Conservation (phyloP, 208 protist genomes). For the Leishmania tarentolae region DNA sequence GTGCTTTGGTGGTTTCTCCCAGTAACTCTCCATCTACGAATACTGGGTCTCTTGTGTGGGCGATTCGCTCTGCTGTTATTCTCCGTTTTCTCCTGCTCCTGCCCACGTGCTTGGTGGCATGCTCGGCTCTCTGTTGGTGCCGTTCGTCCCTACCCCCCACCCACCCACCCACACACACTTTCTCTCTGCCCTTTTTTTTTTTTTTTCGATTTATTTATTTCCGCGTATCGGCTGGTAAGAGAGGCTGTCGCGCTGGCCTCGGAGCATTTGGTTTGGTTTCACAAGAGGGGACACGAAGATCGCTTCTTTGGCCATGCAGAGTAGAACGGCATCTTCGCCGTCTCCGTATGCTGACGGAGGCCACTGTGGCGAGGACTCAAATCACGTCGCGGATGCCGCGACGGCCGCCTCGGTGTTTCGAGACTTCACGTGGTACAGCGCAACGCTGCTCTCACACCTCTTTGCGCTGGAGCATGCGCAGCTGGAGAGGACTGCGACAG, state of each 20-base stretch:
- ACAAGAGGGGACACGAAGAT: background rate
- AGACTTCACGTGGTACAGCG: slow-evolving; percentile 46
- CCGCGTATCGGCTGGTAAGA: background rate
- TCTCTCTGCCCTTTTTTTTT: background rate
- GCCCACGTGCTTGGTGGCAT: background rate
- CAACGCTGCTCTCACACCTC: slow-evolving; percentile 46
- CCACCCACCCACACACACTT: background rate
- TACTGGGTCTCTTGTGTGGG: background rate
- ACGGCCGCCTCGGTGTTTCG: slow-evolving; percentile 20
- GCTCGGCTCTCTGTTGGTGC: background rate
- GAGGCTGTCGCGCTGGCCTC: background rate
- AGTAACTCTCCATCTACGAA: background rate
- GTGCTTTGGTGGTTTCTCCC: background rate
- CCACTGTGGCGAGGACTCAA: slow-evolving; percentile 15
- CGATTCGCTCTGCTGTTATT: background rate
- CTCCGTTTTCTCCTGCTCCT: too few relatives aligned
- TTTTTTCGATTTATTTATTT: background rate
- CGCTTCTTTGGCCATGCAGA: background rate
- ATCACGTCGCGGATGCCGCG: background rate
- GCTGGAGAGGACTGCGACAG: slow-evolving; percentile 19
- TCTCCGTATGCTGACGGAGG: slow-evolving; percentile 4
- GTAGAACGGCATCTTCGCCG: background rate
- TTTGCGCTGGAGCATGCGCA: slow-evolving; percentile 42
- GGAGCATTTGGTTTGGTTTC: background rate
- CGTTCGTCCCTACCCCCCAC: background rate